Conservation (phyloP, 345 rosid species). For the Boechera retrofracta region DNA sequence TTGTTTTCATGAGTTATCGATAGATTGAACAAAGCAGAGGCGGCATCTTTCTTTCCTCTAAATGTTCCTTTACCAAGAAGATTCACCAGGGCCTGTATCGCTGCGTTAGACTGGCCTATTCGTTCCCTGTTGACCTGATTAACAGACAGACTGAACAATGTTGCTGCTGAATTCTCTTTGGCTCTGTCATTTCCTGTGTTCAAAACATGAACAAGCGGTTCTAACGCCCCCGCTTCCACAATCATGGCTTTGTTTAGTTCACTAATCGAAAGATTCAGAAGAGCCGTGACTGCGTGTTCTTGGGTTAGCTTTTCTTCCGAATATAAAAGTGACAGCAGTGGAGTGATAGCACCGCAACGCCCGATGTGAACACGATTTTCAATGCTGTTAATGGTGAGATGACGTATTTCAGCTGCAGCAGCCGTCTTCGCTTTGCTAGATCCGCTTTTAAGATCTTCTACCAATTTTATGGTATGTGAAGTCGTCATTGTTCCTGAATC, state of each 20-base stretch:
- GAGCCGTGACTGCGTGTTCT: constrained; percentile 91
- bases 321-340: constrained; percentile 72
- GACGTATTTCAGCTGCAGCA: constrained; percentile 88
- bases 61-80: constrained; percentile 83
- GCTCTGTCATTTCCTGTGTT: constrained; percentile 81
- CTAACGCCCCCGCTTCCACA: constrained; percentile 74
- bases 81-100: constrained; percentile 73
- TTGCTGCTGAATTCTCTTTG: constrained; percentile 89
- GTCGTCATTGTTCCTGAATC: constrained; percentile 48
- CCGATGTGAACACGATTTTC: constrained; percentile 79
- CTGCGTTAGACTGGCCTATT: constrained; percentile 82
- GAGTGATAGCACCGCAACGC: constrained; percentile 64
- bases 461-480: constrained; percentile 59
- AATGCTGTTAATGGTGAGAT: constrained; percentile 68
- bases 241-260: constrained; percentile 77
- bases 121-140: constrained; percentile 73
- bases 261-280: constrained; percentile 84
- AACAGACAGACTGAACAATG: constrained; percentile 82
- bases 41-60: constrained; percentile 94
- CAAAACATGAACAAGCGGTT: constrained; percentile 79
- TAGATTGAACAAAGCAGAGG: constrained; percentile 88
- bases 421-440: constrained; percentile 57
- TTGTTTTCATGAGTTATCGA: constrained; percentile 94
- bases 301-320: constrained; percentile 69
- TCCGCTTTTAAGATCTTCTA: constrained; percentile 68